These are phyloP conservation scores for Yamadazyma nakazawae DNA, from an alignment of 805 yeast species.

Conservation along the genomic window DNA sequence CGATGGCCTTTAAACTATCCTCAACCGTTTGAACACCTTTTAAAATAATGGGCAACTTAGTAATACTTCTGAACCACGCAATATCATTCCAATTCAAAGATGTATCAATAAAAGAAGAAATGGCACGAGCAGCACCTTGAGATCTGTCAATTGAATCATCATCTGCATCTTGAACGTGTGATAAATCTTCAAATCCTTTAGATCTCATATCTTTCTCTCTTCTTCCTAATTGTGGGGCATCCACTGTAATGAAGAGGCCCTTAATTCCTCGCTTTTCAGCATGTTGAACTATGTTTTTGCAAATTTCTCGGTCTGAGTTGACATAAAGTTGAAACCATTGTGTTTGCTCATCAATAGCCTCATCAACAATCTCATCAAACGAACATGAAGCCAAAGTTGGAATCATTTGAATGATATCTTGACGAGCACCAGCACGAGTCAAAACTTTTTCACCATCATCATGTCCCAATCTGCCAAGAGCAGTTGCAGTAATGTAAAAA, in stretches of 20 bases:
- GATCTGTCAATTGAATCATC: slow-evolving; percentile 55
- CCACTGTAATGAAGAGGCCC: slow-evolving; percentile 85
- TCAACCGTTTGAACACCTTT: slow-evolving; percentile 70
- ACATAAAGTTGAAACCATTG: slow-evolving; percentile 92
- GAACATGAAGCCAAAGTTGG: slow-evolving; percentile 90
- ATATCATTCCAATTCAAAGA: slow-evolving; percentile 37
- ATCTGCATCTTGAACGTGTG: slow-evolving; percentile 48
- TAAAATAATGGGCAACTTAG: slow-evolving; percentile 38
- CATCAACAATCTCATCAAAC: slow-evolving; percentile 78
- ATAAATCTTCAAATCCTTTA: slow-evolving; percentile 47
- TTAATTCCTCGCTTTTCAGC: slow-evolving; percentile 74
- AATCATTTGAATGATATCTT: slow-evolving; percentile 78
- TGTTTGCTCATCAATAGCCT: slow-evolving; percentile 60
- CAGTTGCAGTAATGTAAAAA: slow-evolving; percentile 88
- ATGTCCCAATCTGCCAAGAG: slow-evolving; percentile 87
- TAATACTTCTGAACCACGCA: slow-evolving; percentile 37
- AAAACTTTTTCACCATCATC: slow-evolving; percentile 89
- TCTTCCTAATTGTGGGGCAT: slow-evolving; percentile 88
- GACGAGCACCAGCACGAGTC: slow-evolving; percentile 76
- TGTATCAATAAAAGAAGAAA: slow-evolving; percentile 72
- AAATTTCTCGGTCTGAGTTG: slow-evolving; percentile 66
- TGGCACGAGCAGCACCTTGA: slow-evolving; percentile 84
- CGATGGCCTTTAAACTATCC: slow-evolving; percentile 58
- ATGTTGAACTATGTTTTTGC: slow-evolving; percentile 58
- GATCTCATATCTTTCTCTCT: slow-evolving; percentile 84